Evolutionary conservation across 2,329 filamentous ascomycete species (phyloP).

Genomic region (Colletotrichum abscissum): DNA sequence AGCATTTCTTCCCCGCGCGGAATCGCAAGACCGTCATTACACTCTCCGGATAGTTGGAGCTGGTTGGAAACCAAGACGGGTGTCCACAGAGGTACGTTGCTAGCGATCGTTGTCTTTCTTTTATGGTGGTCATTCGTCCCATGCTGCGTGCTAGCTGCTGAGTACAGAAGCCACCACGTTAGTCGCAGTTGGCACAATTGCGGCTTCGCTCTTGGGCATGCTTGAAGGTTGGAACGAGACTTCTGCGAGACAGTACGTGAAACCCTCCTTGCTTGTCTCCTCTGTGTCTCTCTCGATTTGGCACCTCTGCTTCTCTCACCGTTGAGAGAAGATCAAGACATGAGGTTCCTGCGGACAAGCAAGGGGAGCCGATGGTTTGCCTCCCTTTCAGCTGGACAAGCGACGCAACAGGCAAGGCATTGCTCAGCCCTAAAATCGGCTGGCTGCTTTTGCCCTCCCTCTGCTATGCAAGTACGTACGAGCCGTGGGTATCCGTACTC

Average conservation of each 20-base stretch:
- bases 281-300: not conserved
- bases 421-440: constrained; percentile 31
- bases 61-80: not conserved
- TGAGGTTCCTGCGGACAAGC: not conserved
- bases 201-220: not conserved
- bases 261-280: not conserved
- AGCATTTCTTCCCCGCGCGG: not conserved
- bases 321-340: not conserved
- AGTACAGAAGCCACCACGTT: not conserved
- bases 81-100: not conserved
- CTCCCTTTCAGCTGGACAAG: constrained; percentile 8
- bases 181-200: constrained; percentile 15
- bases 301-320: constrained; percentile 5
- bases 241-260: not conserved
- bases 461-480: too few species aligned
- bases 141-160: not conserved
- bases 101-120: not conserved
- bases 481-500: not conserved
- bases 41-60: not conserved
- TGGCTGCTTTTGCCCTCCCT: not conserved
- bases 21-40: not conserved
- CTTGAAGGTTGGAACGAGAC: not conserved
- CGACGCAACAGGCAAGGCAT: constrained; percentile 18
- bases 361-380: constrained; percentile 6
- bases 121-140: not conserved